Conservation (phyloP, 2,329 filamentous ascomycete species). For the Aureobasidium sp. region DNA sequence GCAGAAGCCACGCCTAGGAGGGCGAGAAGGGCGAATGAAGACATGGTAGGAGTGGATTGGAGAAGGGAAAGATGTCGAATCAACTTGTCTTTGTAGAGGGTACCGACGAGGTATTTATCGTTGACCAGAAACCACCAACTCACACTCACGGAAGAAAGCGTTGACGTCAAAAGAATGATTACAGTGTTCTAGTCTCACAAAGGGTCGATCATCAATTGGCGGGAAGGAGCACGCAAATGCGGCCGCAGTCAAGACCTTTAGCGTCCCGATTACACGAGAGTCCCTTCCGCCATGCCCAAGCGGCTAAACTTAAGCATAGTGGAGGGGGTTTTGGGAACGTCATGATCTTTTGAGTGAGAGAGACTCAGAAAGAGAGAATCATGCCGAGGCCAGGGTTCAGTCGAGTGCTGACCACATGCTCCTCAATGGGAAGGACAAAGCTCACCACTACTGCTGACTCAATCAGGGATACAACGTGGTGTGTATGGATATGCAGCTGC, state of each 20-base stretch:
- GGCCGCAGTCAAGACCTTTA: background rate
- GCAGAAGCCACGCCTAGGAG: slow-evolving; percentile 16
- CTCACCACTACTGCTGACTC: background rate
- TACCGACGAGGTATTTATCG: background rate
- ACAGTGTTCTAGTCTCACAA: background rate
- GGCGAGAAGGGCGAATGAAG: slow-evolving; percentile 1
- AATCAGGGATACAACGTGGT: slow-evolving; percentile 1
- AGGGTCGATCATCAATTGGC: background rate
- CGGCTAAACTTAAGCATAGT: slow-evolving; percentile 2
- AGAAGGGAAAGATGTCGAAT: background rate
- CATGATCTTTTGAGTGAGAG: background rate
- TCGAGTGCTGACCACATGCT: slow-evolving; percentile 4
- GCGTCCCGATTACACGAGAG: background rate
- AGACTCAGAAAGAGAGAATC: background rate
- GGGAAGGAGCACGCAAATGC: background rate
- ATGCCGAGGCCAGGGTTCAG: background rate
- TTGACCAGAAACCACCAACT: background rate
- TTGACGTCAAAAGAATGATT: background rate
- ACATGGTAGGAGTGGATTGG: background rate
- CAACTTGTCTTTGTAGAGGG: background rate
- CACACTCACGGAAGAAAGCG: background rate
- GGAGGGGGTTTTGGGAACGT: background rate
- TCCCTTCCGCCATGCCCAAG: background rate
- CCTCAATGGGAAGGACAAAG: background rate
- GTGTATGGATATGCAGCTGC: background rate